Base-by-base conservation (phyloP, 306 rosid species). In the Calophaca sinica region DNA sequence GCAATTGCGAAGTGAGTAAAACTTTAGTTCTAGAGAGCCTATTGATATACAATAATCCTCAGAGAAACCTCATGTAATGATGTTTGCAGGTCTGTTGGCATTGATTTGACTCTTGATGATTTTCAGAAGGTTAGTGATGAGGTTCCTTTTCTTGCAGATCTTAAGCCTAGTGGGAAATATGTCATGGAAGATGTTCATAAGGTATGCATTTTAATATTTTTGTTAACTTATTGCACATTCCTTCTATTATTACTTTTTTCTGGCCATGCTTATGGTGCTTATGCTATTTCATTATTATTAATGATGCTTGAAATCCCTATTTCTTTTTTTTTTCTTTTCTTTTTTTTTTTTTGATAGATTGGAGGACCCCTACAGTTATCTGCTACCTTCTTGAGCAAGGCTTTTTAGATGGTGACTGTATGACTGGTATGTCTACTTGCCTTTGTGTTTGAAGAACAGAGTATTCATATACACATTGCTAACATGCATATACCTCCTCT, bases 111-210 rank as follows among this genome's bases (percentile, higher is more conserved):
- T 33, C 97, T 91, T 13, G 97, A 94, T 86, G 97, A 94, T 90
- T 94, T 94, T 82, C 98, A 94, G 86, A 94, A 81, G 87, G 97
- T 94, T 46, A 94, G 98, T 55, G 96, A 94, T 41, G 79, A 79
- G 85, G 90, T 94, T 81, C 98, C 97, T 63, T 88, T 91, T 64
- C 94, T 94, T 70, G 96, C 96, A 35, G 98, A 94, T 86, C 97
- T 94, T 68, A 94, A 91, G 86, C 98, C 98, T 45, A 94, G 98
- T 79, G 98, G 98, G 63, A 94, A 90, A 82, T 94, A 88, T 82
- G 98, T 94, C 57, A 94, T 91, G 98, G 97, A 94, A 85, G 98
- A 94, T 74, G 83, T 94, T 58, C 98, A 94, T 86, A 94, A 91
- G 98, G 98, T 91, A 62, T 44, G 67, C 41, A 44, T 54, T 63